Percentiles rank a stretch among this genome's conserved stretches.
These are phyloP conservation scores for Schizophyllum commune DNA, from an alignment of 1,284 basidiomycete species.

Conservation along the genomic window DNA sequence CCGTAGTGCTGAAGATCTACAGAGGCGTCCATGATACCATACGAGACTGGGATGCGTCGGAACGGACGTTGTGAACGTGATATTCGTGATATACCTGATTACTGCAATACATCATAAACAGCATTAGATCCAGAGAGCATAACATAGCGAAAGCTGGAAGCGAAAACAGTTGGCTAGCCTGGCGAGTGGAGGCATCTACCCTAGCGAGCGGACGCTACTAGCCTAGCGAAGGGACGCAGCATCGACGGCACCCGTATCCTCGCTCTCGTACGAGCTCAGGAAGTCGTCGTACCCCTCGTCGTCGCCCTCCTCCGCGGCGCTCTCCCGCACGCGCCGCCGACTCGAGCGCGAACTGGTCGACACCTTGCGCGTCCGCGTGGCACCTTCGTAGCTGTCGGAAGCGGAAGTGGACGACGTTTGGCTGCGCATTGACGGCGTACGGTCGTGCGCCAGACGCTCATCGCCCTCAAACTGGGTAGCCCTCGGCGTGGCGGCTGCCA, in stretches of 20 bases:
- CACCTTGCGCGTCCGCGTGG: slow-evolving; percentile 32
- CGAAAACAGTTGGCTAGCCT: no score
- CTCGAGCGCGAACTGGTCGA: slow-evolving; percentile 29
- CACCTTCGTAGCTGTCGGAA: slow-evolving; percentile 24
- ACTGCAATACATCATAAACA: background rate
- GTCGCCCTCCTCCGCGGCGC: slow-evolving; percentile 64
- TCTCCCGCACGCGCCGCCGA: slow-evolving; percentile 37
- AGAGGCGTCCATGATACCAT: slow-evolving; percentile 41
- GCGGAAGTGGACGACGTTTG: slow-evolving; percentile 16
- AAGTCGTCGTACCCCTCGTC: slow-evolving; percentile 74
- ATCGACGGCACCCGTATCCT: slow-evolving; percentile 24
- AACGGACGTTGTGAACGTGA: background rate
- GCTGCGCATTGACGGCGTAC: slow-evolving; percentile 25
- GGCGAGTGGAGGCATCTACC: background rate
- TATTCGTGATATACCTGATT: background rate
- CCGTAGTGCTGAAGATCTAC: slow-evolving; percentile 53
- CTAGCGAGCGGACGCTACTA: no score
- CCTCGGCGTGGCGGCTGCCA: slow-evolving; percentile 46
- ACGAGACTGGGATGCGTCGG: slow-evolving; percentile 3
- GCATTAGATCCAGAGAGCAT: background rate
- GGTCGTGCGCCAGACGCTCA: slow-evolving; percentile 27
- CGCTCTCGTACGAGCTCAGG: slow-evolving; percentile 73
- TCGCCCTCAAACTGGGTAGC: slow-evolving; percentile 38
- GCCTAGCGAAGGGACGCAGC: no score
- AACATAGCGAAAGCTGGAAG: background rate